These are phyloP conservation scores for Fusarium lateritium DNA, from an alignment of 2,329 filamentous ascomycete species.

Conservation along the genomic window DNA sequence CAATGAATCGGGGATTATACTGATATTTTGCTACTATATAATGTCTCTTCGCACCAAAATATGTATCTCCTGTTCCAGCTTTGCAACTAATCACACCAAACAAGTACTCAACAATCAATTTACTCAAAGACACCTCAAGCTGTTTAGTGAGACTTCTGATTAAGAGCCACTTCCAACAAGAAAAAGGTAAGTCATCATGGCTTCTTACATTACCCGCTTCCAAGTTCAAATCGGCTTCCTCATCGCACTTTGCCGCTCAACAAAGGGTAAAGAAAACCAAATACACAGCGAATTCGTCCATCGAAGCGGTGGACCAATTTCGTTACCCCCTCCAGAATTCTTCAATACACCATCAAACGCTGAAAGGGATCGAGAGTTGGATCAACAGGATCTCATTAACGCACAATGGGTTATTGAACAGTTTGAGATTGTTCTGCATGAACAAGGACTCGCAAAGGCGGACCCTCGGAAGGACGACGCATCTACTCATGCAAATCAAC, in stretches of 20 bases:
- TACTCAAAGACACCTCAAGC: not conserved
- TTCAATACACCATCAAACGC: not conserved
- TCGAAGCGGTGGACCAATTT: not conserved
- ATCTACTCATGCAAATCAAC: too few species aligned
- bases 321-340: not conserved
- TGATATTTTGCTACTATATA: not conserved
- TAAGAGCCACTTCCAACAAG: not conserved
- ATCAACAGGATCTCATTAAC: conserved; percentile 2
- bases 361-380: not conserved
- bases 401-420: conserved; percentile 21
- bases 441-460: not conserved
- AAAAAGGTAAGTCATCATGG: not conserved
- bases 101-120: not conserved
- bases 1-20: too few species aligned
- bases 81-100: not conserved
- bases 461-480: not conserved
- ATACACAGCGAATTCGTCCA: not conserved
- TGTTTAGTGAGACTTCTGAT: not conserved
- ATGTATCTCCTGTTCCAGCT: not conserved
- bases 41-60: not conserved
- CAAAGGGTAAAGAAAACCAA: not conserved
- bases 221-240: conserved; percentile 18
- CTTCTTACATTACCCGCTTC: not conserved
- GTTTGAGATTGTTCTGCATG: conserved; percentile 1
- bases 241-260: conserved; percentile 1